phyloP scores from a whole-genome alignment of 2,329 filamentous ascomycete species.

The Colletotrichum orchidophilum region DNA sequence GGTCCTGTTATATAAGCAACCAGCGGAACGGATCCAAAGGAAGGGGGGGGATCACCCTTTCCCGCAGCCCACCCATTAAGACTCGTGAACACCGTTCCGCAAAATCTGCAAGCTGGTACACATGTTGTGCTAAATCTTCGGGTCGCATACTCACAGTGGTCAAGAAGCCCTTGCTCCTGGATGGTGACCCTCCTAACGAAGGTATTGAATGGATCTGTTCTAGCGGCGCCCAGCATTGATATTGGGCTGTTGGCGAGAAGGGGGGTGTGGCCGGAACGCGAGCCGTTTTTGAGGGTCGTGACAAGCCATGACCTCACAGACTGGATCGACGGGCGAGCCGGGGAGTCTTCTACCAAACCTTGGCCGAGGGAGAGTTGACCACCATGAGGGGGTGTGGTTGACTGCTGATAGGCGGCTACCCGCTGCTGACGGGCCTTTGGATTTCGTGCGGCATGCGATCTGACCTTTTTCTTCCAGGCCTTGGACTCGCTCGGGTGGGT shows the following conservation, averaged over 20 bases:
- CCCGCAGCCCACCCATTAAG: neutral
- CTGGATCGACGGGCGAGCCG: neutral
- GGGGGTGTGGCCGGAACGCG: neutral
- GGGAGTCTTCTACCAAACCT: neutral
- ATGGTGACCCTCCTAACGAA: constrained; percentile 4
- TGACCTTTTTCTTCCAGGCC: constrained; percentile 30
- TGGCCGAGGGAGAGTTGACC: neutral
- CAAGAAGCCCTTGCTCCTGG: constrained; percentile 30
- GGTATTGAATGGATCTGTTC: constrained; percentile 31
- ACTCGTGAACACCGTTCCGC: neutral
- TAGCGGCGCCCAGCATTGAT: constrained; percentile 8
- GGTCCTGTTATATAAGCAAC: neutral
- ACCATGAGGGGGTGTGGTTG: neutral
- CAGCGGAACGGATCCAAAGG: neutral
- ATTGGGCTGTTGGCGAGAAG: neutral
- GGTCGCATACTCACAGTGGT: constrained; percentile 30
- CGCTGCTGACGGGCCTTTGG: constrained; percentile 15
- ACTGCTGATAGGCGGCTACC: constrained; percentile 25
- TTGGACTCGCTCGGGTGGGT: constrained; percentile 31
- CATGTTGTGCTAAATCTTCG: neutral
- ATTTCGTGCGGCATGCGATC: constrained; percentile 37
- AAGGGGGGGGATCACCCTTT: neutral
- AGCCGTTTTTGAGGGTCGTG: neutral
- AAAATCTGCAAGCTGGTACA: neutral
- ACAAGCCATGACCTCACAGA: neutral